phyloP scores from a whole-genome alignment of 2,329 filamentous ascomycete species.

The Penicillium sp. region DNA sequence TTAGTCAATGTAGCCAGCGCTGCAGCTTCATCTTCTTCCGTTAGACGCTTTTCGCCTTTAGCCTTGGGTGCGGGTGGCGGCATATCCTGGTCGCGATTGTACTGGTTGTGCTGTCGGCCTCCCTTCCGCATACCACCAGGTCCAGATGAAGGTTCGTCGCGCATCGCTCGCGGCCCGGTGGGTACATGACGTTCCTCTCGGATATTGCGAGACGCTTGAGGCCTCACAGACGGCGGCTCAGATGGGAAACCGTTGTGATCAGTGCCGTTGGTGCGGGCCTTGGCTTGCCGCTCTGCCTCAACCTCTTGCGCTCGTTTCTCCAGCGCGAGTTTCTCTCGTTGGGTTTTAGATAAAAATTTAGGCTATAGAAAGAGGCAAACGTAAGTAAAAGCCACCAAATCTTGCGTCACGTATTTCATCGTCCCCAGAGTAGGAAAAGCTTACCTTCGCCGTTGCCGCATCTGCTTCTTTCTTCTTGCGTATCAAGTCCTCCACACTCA shows the following conservation, averaged over 20 bases:
- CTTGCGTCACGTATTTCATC: not conserved
- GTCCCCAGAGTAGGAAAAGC: conserved; percentile 24
- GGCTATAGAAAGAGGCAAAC: conserved; percentile 51
- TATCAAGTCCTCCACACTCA: conserved; percentile 83
- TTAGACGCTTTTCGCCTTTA: conserved; percentile 46
- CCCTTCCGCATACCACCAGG: conserved; percentile 50
- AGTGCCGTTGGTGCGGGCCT: conserved; percentile 37
- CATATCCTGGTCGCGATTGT: conserved; percentile 50
- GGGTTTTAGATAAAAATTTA: conserved; percentile 79
- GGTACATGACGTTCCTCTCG: conserved; percentile 45
- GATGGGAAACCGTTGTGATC: conserved; percentile 25
- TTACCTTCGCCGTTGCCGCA: conserved; percentile 74
- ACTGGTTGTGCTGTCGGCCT: conserved; percentile 6
- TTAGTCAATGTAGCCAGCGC: conserved; percentile 73
- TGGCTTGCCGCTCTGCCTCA: conserved; percentile 58
- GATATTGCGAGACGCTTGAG: conserved; percentile 25
- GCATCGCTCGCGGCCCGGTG: conserved; percentile 71
- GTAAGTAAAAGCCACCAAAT: conserved; percentile 18
- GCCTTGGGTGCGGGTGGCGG: conserved; percentile 45
- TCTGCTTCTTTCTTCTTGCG: conserved; percentile 83
- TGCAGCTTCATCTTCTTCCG: conserved; percentile 57
- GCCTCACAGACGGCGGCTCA: conserved; percentile 13
- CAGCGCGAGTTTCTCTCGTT: conserved; percentile 75
- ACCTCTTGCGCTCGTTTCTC: conserved; percentile 75
- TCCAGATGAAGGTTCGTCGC: conserved; percentile 51